These are phyloP conservation scores for Teunomyces lycoperdinae DNA, from an alignment of 805 yeast species.

Conservation along the genomic window DNA sequence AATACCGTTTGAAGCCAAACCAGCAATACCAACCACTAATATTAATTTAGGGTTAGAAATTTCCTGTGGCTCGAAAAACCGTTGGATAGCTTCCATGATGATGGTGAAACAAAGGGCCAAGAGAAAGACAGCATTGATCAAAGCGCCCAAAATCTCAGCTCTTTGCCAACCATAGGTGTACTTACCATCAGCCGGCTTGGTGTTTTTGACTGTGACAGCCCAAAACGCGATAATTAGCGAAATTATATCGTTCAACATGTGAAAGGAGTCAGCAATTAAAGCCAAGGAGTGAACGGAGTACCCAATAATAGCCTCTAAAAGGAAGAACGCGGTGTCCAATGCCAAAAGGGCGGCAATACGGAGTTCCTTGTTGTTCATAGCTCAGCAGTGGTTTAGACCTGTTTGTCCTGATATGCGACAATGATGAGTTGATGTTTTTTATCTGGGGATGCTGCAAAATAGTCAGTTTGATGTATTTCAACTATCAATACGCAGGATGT, in stretches of 20 bases:
- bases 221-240: constrained; percentile 87
- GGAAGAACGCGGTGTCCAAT: constrained; percentile 79
- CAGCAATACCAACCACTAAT: constrained; percentile 77
- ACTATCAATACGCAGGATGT: background rate
- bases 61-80: constrained; percentile 76
- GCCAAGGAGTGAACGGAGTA: constrained; percentile 94
- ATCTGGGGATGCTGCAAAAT: constrained; percentile 1
- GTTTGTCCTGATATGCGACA: too few relatives aligned
- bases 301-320: constrained; percentile 80
- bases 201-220: constrained; percentile 92
- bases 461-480: background rate
- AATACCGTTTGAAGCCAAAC: constrained; percentile 74
- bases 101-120: constrained; percentile 91
- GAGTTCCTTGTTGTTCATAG: constrained; percentile 54
- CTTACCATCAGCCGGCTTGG: constrained; percentile 75
- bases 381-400: too few relatives aligned
- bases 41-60: constrained; percentile 83
- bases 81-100: constrained; percentile 86
- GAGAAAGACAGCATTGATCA: constrained; percentile 88
- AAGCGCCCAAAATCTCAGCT: constrained; percentile 94
- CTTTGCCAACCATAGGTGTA: constrained; percentile 98
- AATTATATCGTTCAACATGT: constrained; percentile 93
- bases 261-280: constrained; percentile 93
- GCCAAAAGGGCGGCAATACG: constrained; percentile 69
- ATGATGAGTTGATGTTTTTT: background rate